Evolutionary conservation across 495 filamentous ascomycete genomes (phyloP), one percentile per base, ranked within the genome.

Genomic region (Xylona heveae): DNA sequence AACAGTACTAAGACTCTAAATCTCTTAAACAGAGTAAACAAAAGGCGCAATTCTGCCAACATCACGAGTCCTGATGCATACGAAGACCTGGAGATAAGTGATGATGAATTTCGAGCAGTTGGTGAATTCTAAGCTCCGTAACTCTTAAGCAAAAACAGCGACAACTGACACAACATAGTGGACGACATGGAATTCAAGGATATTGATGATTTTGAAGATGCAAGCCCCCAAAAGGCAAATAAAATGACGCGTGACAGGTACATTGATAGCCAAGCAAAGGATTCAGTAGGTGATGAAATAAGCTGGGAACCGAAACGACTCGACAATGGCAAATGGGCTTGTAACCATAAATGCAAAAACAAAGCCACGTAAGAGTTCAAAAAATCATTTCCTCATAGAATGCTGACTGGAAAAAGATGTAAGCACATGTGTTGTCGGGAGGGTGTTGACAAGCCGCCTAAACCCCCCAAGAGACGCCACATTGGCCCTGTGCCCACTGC

Each of bases 401-500:
- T n/a, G 58, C 45, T 20, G 40, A 31, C 13, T 60, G 57, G 38
- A 51, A 42, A 9, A 33, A 72, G 68, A 24, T 81, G 75, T 51
- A 78, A 74, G 42, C 88, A 97, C 42, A 51, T 69, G 22, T 97
- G 88, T 43, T 97, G 88, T 47, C 69, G 66, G n/a, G 78, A 91
- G 28, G 85, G 85, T 1, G 43, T 88, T 4, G 74, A 83, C 20
- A 90, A 78, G 34, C 74, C 68, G 20, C 71, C 74, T 5, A 82
- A 73, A 37, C 48, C 54, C 1, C 48, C 52, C n/a, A 61, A 56
- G 32, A 32, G n/a, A n/a, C n/a, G n/a, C n/a, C n/a, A n/a, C n/a
- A n/a, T n/a, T n/a, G n/a, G n/a, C n/a, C n/a, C n/a, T n/a, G n/a
- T n/a, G n/a, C n/a, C n/a, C n/a, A n/a, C n/a, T n/a, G n/a, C n/a